These are phyloP conservation scores for Fusarium zealandicum DNA, from an alignment of 2,329 filamentous ascomycete species.

Conservation along the genomic window DNA sequence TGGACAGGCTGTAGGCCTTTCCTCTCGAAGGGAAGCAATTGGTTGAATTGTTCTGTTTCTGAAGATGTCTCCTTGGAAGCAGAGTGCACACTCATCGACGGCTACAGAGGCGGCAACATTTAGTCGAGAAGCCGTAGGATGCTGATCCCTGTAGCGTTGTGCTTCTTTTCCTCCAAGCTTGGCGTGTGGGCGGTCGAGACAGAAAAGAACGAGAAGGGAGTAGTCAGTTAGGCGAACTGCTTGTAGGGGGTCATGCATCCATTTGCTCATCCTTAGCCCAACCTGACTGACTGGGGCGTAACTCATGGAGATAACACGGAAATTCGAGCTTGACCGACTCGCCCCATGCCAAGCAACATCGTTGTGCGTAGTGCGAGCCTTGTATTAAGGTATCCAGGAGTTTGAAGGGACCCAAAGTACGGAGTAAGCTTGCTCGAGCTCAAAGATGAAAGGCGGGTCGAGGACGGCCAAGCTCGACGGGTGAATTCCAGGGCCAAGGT, in stretches of 20 bases:
- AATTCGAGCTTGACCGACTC: slow-evolving; percentile 18
- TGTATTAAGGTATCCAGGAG: slow-evolving; percentile 17
- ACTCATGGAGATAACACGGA: slow-evolving; percentile 24
- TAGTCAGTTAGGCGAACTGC: slow-evolving; percentile 18
- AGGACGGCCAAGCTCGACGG: slow-evolving; percentile 11
- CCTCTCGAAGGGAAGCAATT: slow-evolving; percentile 27
- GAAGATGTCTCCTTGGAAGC: slow-evolving; percentile 18
- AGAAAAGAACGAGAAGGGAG: slow-evolving; percentile 29
- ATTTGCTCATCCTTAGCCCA: slow-evolving; percentile 11
- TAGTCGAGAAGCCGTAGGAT: slow-evolving; percentile 37
- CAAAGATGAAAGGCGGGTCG: slow-evolving; percentile 21
- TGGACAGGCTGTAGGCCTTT: slow-evolving; percentile 15
- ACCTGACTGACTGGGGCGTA: slow-evolving; percentile 5
- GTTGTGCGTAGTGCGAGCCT: slow-evolving; percentile 11
- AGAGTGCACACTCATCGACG: slow-evolving; percentile 20
- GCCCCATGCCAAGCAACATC: slow-evolving; percentile 24
- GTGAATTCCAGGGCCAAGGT: slow-evolving; percentile 33
- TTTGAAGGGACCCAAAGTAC: slow-evolving; percentile 3
- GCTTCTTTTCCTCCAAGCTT: slow-evolving; percentile 30
- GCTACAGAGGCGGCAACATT: slow-evolving; percentile 26
- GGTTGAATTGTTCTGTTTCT: slow-evolving; percentile 9
- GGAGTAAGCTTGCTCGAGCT: slow-evolving; percentile 10
- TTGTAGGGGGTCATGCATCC: slow-evolving; percentile 26
- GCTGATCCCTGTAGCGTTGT: slow-evolving; percentile 37
- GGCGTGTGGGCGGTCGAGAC: slow-evolving; percentile 30